phyloP scores from a whole-genome alignment of 495 filamentous ascomycete species.

The Daldinia bambusicola region DNA sequence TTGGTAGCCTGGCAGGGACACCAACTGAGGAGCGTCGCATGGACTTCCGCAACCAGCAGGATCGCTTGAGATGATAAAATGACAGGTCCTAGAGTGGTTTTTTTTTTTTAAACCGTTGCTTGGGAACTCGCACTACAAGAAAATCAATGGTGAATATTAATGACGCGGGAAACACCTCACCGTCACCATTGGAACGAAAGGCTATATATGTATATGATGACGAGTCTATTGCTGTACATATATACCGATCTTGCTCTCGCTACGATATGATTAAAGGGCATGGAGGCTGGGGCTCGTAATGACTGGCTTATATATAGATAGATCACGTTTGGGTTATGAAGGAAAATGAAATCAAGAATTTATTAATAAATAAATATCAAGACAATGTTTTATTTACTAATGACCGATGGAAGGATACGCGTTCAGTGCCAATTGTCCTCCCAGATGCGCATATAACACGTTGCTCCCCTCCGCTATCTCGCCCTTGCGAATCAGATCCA shows the following conservation, averaged over 20 bases:
- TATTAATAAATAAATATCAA: constrained; percentile 11
- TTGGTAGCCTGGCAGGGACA: constrained; percentile 54
- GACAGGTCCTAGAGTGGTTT: constrained; percentile 34
- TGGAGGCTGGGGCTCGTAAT: background rate
- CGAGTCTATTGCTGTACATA: constrained; percentile 17
- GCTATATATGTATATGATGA: constrained; percentile 16
- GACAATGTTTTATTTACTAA: background rate
- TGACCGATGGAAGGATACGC: constrained; percentile 55
- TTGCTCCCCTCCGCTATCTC: constrained; percentile 64
- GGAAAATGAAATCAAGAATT: constrained; percentile 16
- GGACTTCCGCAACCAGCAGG: constrained; percentile 42
- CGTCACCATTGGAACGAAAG: background rate
- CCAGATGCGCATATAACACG: constrained; percentile 71
- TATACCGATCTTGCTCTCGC: background rate
- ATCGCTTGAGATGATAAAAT: constrained; percentile 46
- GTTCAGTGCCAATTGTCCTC: constrained; percentile 71
- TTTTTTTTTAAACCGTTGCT: constrained; percentile 5
- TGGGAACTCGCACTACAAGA: background rate
- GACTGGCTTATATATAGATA: constrained; percentile 8
- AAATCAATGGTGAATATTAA: constrained; percentile 2
- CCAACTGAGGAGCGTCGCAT: constrained; percentile 49
- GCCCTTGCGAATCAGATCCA: constrained; percentile 67
- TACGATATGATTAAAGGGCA: constrained; percentile 9
- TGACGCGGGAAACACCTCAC: background rate
- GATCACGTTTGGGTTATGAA: constrained; percentile 18